Evolutionary conservation across 768 basidiomycete genomes (phyloP).

Genomic region (Neoboletus brunneissimus): DNA sequence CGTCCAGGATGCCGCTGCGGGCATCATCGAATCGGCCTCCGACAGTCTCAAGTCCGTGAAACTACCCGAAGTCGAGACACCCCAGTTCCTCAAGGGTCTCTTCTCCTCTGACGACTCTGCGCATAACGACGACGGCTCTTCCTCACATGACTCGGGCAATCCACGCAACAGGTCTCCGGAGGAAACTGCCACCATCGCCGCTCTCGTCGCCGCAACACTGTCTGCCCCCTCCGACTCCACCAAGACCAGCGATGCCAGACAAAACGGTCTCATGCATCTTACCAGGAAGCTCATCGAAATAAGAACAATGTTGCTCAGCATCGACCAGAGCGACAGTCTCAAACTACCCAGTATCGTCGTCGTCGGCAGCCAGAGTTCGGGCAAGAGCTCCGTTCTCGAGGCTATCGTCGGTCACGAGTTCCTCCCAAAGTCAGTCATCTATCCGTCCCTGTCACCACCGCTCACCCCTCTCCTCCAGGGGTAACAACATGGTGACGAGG

Average conservation of each 20-base stretch:
- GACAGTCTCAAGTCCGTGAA: slow-evolving; percentile 64
- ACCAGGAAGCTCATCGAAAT: slow-evolving; percentile 97
- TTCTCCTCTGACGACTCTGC: slow-evolving; percentile 36
- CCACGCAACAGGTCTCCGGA: slow-evolving; percentile 43
- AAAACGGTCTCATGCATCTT: slow-evolving; percentile 88
- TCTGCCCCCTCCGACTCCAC: slow-evolving; percentile 64
- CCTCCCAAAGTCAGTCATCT: slow-evolving; percentile 83
- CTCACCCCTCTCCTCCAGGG: slow-evolving; percentile 47
- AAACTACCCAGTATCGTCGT: slow-evolving; percentile 98
- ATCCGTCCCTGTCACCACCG: background rate
- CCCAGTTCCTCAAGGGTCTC: slow-evolving; percentile 69
- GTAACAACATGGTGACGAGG: slow-evolving; percentile 98
- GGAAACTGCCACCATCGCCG: slow-evolving; percentile 65
- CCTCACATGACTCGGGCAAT: slow-evolving; percentile 38
- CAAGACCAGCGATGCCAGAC: slow-evolving; percentile 40
- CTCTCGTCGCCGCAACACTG: slow-evolving; percentile 73
- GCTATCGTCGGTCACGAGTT: slow-evolving; percentile 98
- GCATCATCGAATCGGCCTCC: slow-evolving; percentile 68
- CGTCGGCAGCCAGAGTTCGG: slow-evolving; percentile 96
- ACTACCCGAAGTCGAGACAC: slow-evolving; percentile 52
- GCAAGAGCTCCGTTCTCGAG: slow-evolving; percentile 96
- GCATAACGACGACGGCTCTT: slow-evolving; percentile 30
- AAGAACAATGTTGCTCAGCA: slow-evolving; percentile 87
- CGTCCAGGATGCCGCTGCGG: slow-evolving; percentile 59
- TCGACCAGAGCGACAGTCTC: slow-evolving; percentile 92